These are phyloP conservation scores for Agrocybe pediades DNA, from an alignment of 768 basidiomycete species.

Conservation along the genomic window DNA sequence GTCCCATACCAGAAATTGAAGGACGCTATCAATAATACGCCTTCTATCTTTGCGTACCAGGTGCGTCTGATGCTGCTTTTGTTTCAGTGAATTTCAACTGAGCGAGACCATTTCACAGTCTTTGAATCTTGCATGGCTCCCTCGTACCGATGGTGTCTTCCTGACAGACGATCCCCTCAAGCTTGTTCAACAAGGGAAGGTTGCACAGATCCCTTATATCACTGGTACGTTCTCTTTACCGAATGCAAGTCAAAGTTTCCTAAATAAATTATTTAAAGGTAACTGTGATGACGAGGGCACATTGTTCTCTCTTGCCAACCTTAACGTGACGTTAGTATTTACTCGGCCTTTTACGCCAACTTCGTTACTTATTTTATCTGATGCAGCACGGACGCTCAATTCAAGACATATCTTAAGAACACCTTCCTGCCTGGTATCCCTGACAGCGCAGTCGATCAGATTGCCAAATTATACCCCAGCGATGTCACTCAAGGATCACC, in stretches of 20 bases:
- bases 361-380: not conserved
- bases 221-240: conserved; percentile 29
- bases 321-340: conserved; percentile 45
- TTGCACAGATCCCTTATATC: conserved; percentile 53
- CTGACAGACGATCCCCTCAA: conserved; percentile 44
- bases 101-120: conserved; percentile 29
- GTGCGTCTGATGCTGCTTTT: conserved; percentile 17
- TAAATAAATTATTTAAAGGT: conserved; percentile 25
- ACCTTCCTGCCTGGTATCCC: conserved; percentile 32
- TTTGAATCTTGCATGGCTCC: conserved; percentile 46
- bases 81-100: not conserved
- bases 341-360: not conserved
- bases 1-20: conserved; percentile 37
- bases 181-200: conserved; percentile 41
- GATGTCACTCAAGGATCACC: conserved; percentile 49
- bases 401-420: conserved; percentile 22
- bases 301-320: conserved; percentile 44
- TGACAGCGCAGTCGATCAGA: conserved; percentile 23
- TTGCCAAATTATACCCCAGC: conserved; percentile 38
- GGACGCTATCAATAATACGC: conserved; percentile 40
- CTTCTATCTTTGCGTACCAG: conserved; percentile 41
- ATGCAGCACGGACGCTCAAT: conserved; percentile 23
- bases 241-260: not conserved
- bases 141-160: conserved; percentile 51
- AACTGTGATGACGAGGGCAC: conserved; percentile 67